These are phyloP conservation scores for Venturia oleaginea DNA, from an alignment of 2,329 filamentous ascomycete genomes.

Conservation along the genomic window DNA sequence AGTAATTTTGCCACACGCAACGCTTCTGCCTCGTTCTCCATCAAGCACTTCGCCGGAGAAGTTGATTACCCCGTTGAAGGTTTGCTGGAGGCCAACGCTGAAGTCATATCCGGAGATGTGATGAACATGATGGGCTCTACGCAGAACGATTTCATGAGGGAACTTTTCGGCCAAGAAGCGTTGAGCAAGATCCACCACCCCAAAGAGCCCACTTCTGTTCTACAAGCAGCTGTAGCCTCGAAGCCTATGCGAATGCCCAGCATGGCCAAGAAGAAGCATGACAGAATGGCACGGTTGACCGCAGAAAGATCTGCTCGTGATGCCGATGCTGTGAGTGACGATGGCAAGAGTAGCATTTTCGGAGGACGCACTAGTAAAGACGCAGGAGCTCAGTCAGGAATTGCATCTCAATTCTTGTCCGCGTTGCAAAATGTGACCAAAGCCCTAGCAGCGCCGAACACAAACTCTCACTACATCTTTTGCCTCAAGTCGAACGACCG, in stretches of 20 bases:
- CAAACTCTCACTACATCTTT: slow-evolving; percentile 93
- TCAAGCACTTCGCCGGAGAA: slow-evolving; percentile 93
- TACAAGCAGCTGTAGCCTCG: slow-evolving; percentile 93
- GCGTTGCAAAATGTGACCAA: slow-evolving; percentile 87
- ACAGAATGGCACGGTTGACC: slow-evolving; percentile 35
- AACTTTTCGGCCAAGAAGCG: slow-evolving; percentile 92
- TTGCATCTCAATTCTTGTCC: slow-evolving; percentile 83
- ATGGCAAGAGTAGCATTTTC: slow-evolving; percentile 30
- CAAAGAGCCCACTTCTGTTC: slow-evolving; percentile 78
- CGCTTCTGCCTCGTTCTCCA: slow-evolving; percentile 69
- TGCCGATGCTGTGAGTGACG: slow-evolving; percentile 21
- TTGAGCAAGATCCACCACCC: slow-evolving; percentile 90
- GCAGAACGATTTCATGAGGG: slow-evolving; percentile 78
- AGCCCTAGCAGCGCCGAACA: slow-evolving; percentile 69
- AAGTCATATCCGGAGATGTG: slow-evolving; percentile 89
- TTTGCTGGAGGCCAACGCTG: slow-evolving; percentile 88
- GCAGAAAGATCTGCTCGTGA: slow-evolving; percentile 33
- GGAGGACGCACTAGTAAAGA: slow-evolving; percentile 28
- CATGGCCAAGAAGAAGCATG: slow-evolving; percentile 73
- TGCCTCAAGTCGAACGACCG: slow-evolving; percentile 96
- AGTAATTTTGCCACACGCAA: slow-evolving; percentile 87
- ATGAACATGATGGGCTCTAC: slow-evolving; percentile 88
- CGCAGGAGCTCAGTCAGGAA: slow-evolving; percentile 60
- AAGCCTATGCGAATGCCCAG: slow-evolving; percentile 89
- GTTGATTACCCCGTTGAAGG: slow-evolving; percentile 87